phyloP scores from a whole-genome alignment of 768 basidiomycete genomes.

The Agaricus blazei region DNA sequence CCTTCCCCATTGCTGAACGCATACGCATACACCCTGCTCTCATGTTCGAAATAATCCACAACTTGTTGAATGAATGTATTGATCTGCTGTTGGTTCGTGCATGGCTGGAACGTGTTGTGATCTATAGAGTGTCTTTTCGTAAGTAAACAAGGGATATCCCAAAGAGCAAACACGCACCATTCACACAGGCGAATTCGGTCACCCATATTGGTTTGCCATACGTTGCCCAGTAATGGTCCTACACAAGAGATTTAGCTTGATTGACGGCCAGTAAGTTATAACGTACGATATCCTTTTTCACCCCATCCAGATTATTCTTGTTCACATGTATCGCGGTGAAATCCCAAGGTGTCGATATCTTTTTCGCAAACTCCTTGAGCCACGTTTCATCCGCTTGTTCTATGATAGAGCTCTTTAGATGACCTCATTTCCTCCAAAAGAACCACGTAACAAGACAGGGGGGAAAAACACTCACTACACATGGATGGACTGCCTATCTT shows the following conservation, averaged over 20 bases:
- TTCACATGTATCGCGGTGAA: constrained; percentile 45
- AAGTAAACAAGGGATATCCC: not conserved
- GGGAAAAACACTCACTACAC: constrained; percentile 34
- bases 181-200: constrained; percentile 44
- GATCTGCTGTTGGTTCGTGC: constrained; percentile 38
- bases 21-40: constrained; percentile 34
- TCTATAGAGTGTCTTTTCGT: constrained; percentile 19
- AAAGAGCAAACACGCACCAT: constrained; percentile 24
- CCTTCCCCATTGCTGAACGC: constrained; percentile 45
- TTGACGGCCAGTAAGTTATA: not conserved
- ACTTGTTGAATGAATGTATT: constrained; percentile 34
- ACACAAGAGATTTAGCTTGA: not conserved
- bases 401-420: constrained; percentile 12
- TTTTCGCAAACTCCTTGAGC: constrained; percentile 32
- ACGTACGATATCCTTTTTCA: constrained; percentile 37
- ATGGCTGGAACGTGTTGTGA: constrained; percentile 33
- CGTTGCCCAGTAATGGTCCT: constrained; percentile 35
- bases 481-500: constrained; percentile 41
- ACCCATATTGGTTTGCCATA: constrained; percentile 46
- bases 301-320: constrained; percentile 40
- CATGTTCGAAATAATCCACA: constrained; percentile 32
- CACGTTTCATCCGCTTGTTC: constrained; percentile 46
- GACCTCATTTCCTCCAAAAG: too few relatives aligned
- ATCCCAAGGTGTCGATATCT: constrained; percentile 38
- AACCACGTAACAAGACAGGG: not conserved